Evolutionary conservation across 306 rosid genomes (phyloP), one percentile per base, ranked within the genome.

Genomic region (Biancaea sappan): DNA sequence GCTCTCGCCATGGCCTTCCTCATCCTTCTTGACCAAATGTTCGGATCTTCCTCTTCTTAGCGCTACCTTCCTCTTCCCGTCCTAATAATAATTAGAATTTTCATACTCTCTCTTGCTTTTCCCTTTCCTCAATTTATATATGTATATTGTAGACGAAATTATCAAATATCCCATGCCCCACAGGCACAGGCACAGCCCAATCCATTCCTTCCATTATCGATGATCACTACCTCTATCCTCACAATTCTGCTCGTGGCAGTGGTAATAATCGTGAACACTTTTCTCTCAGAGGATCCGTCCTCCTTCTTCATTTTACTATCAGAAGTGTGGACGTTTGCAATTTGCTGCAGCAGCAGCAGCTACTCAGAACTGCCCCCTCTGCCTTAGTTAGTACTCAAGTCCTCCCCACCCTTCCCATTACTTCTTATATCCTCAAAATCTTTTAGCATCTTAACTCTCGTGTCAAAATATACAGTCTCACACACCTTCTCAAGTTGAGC

Each of bases 1-100:
- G 40, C 94, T 38, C 72, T 81, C 7, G 91, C 90, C 61, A 91
- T 91, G 97, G 77, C 91, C n/a, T 71, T 89, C 13, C 81, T 91
- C 73, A 77, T 91, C 57, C 74, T 91, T 15, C 92, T 91, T 0
- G 87, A 91, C 32, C 92, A 76, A 69, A 88, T 91, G 93, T 88
- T 78, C 72, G 76, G 86, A 46, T 81, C 80, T 41, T 85, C 90
- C 13, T 72, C 81, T 25, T 54, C 57, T 26, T 72, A 43, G 19
- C 46, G 9, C 38, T 31, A n/a, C n/a, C 80, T 41, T 85, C 90
- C 13, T 72, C 81, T 25, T 54, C 57, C 19, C 38, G 16, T 29
- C 3, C 15, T 29, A 59, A 32, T 59, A 16, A 59, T 7, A 5
- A 59, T 47, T 29, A 2, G 24, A 38, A 16, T 64, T 63, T 15